These are phyloP conservation scores for Malassezia pachydermatis DNA, from an alignment of 1,284 basidiomycete genomes.

Conservation along the genomic window DNA sequence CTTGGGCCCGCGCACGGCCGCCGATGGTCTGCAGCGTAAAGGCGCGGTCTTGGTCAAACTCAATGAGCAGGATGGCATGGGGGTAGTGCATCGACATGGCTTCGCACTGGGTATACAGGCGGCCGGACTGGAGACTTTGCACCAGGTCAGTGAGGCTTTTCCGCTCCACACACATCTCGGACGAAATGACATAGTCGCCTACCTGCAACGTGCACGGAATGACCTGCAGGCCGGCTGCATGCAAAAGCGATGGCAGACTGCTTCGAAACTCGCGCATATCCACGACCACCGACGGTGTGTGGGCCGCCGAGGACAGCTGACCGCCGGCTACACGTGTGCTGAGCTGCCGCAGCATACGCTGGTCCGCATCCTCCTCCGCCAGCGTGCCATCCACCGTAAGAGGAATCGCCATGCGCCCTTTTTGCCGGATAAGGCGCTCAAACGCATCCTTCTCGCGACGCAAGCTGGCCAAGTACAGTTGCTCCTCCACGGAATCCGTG, in stretches of 20 bases:
- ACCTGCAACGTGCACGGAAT: conserved; percentile 83
- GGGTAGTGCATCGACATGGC: conserved; percentile 93
- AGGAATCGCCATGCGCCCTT: conserved; percentile 85
- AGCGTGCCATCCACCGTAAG: conserved; percentile 64
- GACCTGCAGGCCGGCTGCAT: conserved; percentile 69
- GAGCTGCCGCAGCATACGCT: conserved; percentile 66
- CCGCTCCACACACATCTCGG: conserved; percentile 88
- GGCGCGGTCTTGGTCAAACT: conserved; percentile 93
- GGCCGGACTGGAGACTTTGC: conserved; percentile 80
- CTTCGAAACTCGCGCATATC: conserved; percentile 96
- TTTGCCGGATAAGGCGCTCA: conserved; percentile 81
- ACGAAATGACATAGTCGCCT: conserved; percentile 89
- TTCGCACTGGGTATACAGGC: conserved; percentile 95
- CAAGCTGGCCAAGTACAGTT: conserved; percentile 79
- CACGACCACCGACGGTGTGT: conserved; percentile 74
- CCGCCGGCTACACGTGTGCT: conserved; percentile 81
- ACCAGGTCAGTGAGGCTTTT: conserved; percentile 88
- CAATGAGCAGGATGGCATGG: conserved; percentile 85
- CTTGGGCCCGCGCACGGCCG: conserved; percentile 1
- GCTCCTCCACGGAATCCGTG: conserved; percentile 83
- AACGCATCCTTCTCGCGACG: conserved; percentile 89
- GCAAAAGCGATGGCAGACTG: conserved; percentile 76
- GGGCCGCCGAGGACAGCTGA: conserved; percentile 56
- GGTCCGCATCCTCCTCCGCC: conserved; percentile 48
- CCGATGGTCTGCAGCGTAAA: conserved; percentile 57